These are phyloP conservation scores for Nicotiana otophora DNA, from an alignment of 257 asterid genomes.

Conservation along the genomic window DNA sequence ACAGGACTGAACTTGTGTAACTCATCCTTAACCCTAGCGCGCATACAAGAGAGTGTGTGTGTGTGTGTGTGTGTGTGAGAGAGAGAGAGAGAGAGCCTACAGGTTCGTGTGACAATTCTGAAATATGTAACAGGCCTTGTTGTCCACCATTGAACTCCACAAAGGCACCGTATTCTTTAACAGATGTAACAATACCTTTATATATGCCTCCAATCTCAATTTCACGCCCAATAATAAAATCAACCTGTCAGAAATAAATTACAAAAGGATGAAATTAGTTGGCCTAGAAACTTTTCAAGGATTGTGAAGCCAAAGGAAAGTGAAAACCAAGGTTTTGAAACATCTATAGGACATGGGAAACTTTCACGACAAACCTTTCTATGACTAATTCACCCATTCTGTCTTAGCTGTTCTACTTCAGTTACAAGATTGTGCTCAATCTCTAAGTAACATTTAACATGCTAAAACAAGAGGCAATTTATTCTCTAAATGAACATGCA, in stretches of 20 bases:
- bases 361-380: background rate
- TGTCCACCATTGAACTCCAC: conserved; percentile 97
- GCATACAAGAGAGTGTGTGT: background rate
- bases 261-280: conserved; percentile 9
- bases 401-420: background rate
- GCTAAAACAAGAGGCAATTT: conserved; percentile 2
- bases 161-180: conserved; percentile 96
- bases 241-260: conserved; percentile 50
- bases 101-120: conserved; percentile 82
- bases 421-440: background rate
- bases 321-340: background rate
- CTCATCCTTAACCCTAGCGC: background rate
- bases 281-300: background rate
- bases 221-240: conserved; percentile 78
- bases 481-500: background rate
- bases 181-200: conserved; percentile 67
- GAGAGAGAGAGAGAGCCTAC: conserved; percentile 31
- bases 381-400: background rate
- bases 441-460: background rate
- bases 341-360: background rate
- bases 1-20: background rate
- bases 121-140: conserved; percentile 90
- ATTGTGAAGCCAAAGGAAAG: conserved; percentile 2
- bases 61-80: too few species aligned
- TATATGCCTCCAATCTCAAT: conserved; percentile 75